Evolutionary conservation across 352 stramenopile species (phyloP), one percentile per base, ranked within the genome.

Genomic region (Phytopythium helicoides): DNA sequence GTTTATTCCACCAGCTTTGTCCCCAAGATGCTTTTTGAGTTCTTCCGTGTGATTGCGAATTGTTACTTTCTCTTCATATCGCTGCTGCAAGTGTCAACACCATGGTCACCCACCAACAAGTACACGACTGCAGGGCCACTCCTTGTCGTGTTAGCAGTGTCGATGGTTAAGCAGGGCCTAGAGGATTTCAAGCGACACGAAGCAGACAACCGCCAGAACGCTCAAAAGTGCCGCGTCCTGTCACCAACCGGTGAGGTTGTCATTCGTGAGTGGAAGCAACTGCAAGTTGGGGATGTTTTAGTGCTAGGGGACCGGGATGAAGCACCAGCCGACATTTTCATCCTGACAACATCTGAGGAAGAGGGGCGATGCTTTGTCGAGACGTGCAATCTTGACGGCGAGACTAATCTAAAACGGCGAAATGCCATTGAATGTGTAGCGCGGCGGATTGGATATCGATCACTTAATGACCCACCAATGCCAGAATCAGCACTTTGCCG

Each of bases 31-130:
- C 76, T 98, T 36, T 86, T 94, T 21, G 89, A 98, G 66, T 97
- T 98, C 70, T 98, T 98, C 68, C 78, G 91, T 25, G 76, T 94
- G 45, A 89, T 97, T 62, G 92, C 87, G 18, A 98, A 98, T 63
- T 83, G 96, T 60, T 98, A 98, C 66, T 98, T 98, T 60, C 61
- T 98, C 15, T 66, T 94, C 41, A 96, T 98, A 54, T 96, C 92
- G 2, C 78, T 95, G 50, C 76, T 98, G 26, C 97, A 98, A 56
- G 66, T 86, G 31, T 73, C 72, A 18, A 86, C 73, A 21, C 47
- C 76, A 15, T 84, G 80, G 62, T 90, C 73, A 0, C 74, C 83
- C 3, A 88, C 80, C 5, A 92, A 90, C 49, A 74, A 83, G 48
- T 93, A 86, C 56, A 92, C 86, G 2, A 94, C 86, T 0, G 72